Base-by-base conservation (phyloP, 2,329 filamentous ascomycete genomes). In the Amesomyces nigricolor region DNA sequence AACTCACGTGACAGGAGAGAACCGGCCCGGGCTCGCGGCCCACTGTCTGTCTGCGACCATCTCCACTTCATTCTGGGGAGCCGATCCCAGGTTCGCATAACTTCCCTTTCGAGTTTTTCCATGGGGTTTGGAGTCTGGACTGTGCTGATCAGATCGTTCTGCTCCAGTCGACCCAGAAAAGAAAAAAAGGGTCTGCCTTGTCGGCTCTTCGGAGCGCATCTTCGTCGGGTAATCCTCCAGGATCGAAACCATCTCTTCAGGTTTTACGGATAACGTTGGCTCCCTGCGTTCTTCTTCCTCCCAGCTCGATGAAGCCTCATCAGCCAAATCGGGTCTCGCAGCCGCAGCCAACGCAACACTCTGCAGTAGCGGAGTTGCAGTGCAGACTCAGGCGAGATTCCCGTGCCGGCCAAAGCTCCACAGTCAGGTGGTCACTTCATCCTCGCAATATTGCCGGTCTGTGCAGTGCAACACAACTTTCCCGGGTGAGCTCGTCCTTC, bases 381-480 rank as follows among this genome's bases (percentile, higher is more conserved):
- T 47, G 42, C 46, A 54, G 47, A 39, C 32, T 46, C 47, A 47
- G 53, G 53, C 47, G 53, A 55, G 42, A 51, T 35, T 16, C 22
- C 40, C n/a, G 40, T 39, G 19, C 53, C 47, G 47, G 19, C 22
- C 32, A n/a, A 37, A 37, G 39, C 17, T 30, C 45, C 47, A 35
- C 53, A n/a, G 14, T 47, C 43, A 29, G 42, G 38, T 53, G 39
- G 44, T 40, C 35, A 45, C 51, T 10, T 26, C 51, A 38, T 48
- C 29, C 51, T 40, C 43, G 51, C 13, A 47, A 52, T 51, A 30
- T 51, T 43, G 44, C 22, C 19, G 14, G 47, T 35, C 47, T 29
- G 40, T 30, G 38, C 44, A 30, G 47, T 56, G 53, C 53, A 35
- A 56, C 53, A 44, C 53, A 44, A 37, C 48, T 9, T 46, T 56